A percentile compares a stretch with the other conserved stretches of the same genome.
Evolutionary conservation across 78 protist genomes (phyloP).

Genomic region (Neovahlkampfia damariscottae): DNA sequence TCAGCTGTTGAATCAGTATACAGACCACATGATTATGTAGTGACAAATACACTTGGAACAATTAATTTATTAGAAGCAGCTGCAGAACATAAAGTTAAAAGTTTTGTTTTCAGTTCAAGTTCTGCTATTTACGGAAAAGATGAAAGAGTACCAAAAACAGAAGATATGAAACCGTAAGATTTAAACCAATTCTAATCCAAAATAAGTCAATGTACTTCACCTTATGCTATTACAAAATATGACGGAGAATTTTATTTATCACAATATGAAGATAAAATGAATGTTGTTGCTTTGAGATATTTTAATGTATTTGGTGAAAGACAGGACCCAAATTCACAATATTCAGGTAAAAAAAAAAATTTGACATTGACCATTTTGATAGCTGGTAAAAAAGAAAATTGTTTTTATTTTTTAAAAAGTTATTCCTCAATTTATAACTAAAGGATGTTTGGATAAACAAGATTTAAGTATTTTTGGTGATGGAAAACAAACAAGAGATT

Average conservation of each 20-base stretch:
- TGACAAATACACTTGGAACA: conserved; percentile 15
- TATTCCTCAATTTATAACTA: too few relatives aligned
- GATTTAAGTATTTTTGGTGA: conserved; percentile 25
- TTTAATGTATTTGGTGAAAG: conserved; percentile 37
- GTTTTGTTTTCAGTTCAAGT: neutral
- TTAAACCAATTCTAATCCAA: too few relatives aligned
- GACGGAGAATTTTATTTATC: conserved; percentile 11
- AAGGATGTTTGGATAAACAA: neutral
- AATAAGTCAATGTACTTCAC: conserved; percentile 19
- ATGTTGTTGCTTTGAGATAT: neutral
- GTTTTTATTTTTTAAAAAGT: too few relatives aligned
- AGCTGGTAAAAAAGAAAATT: too few relatives aligned
- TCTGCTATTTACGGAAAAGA: conserved; percentile 31
- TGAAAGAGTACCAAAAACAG: neutral
- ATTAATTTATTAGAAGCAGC: conserved; percentile 6
- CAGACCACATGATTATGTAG: conserved; percentile 16
- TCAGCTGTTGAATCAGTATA: too few relatives aligned
- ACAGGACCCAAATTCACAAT: conserved; percentile 24
- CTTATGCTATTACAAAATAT: conserved; percentile 27
- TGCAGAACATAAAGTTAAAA: neutral
- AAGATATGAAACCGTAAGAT: neutral
- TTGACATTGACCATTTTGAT: too few relatives aligned
- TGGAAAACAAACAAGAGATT: conserved; percentile 35
- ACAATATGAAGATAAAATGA: neutral
- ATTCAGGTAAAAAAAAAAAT: too few relatives aligned